Percentiles rank a stretch among this genome's conserved stretches.
Conservation (phyloP, 176 grass and related monocot genomes). For the Paspalum notatum region DNA sequence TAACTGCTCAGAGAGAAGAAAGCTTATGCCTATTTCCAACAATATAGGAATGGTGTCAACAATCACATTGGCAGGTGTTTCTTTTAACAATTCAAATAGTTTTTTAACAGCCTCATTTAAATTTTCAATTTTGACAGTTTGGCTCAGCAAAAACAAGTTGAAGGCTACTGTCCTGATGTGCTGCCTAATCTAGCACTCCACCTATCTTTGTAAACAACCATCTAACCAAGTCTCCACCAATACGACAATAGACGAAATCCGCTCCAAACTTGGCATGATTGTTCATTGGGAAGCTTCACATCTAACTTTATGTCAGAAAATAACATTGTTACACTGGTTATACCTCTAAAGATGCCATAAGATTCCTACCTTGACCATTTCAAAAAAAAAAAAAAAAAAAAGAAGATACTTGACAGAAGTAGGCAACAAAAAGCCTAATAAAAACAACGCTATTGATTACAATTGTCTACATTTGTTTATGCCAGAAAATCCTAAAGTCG, state of each 20-base stretch:
- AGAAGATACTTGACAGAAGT: conserved; percentile 13
- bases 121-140: neutral
- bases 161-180: neutral
- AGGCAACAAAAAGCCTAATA: neutral
- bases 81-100: neutral
- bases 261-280: neutral
- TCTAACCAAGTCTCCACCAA: too few relatives aligned
- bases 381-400: too few relatives aligned
- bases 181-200: neutral
- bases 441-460: neutral
- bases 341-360: neutral
- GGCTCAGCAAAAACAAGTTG: neutral
- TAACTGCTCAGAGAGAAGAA: neutral
- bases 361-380: neutral
- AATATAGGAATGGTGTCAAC: neutral
- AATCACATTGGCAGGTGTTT: neutral
- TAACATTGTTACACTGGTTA: neutral
- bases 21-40: neutral
- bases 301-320: neutral
- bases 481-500: neutral
- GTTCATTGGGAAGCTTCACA: neutral
- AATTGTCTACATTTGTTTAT: neutral
- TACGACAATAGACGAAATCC: neutral
- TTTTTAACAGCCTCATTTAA: neutral
- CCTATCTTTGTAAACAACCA: conserved; percentile 14